A percentile compares a stretch with the other conserved stretches of the same genome.
phyloP scores from a whole-genome alignment of 1,284 basidiomycete genomes.

The Coriolopsis trogii region DNA sequence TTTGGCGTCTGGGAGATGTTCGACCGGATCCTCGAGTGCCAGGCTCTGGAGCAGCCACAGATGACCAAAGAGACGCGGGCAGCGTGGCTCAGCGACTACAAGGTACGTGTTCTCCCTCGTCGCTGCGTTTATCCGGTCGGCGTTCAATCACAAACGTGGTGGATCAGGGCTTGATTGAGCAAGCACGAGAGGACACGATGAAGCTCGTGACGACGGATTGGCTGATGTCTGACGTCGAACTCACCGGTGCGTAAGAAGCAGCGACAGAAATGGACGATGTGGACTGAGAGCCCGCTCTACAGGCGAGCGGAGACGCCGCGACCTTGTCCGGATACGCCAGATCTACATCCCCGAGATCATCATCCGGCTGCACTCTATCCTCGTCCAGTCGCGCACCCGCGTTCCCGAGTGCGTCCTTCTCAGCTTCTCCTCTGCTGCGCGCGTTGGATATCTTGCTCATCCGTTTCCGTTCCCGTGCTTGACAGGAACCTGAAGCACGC shows the following conservation, averaged over 20 bases:
- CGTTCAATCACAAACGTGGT: background rate
- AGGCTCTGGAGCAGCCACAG: constrained; percentile 52
- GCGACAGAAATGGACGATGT: background rate
- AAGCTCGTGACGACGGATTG: constrained; percentile 78
- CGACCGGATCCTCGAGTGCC: constrained; percentile 57
- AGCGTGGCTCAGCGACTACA: constrained; percentile 68
- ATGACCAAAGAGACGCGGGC: constrained; percentile 60
- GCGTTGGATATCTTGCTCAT: background rate
- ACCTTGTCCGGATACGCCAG: constrained; percentile 82
- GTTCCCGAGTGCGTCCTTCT: constrained; percentile 68
- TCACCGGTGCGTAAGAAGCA: constrained; percentile 41
- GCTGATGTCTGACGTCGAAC: constrained; percentile 60
- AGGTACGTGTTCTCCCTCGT: constrained; percentile 38
- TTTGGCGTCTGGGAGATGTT: constrained; percentile 71
- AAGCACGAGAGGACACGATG: constrained; percentile 59
- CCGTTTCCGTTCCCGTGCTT: background rate
- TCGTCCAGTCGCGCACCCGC: constrained; percentile 67
- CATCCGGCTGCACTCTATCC: constrained; percentile 78
- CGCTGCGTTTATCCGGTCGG: background rate
- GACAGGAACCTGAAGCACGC: constrained; percentile 81
- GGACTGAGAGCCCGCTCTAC: background rate
- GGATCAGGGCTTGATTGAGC: constrained; percentile 59
- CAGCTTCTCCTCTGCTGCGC: constrained; percentile 1
- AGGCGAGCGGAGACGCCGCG: constrained; percentile 63
- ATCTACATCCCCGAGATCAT: constrained; percentile 93